Base-by-base conservation (phyloP, 371 early-diverging fungal species). In the Mortierella sp. region DNA sequence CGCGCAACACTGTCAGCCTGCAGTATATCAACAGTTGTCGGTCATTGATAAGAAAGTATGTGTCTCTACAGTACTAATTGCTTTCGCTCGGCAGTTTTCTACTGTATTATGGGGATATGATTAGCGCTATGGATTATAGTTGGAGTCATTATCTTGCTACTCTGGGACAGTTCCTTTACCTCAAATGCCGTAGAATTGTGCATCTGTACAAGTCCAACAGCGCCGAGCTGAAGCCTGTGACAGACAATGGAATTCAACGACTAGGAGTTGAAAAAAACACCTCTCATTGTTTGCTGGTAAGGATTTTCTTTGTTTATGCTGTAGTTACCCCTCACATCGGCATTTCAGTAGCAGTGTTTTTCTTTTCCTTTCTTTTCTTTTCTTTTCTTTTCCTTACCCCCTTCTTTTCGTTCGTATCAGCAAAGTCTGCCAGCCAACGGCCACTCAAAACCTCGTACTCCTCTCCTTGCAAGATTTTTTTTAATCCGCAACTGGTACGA, bases 1-100 rank as follows among this genome's bases (percentile, higher is more conserved):
- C 76, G 4, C 70, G 69, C 17, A 63, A 69, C 44, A 76, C 76
- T 2, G 76, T 60, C 17, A 65, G 70, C 8, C 50, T 76, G 3
- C 76, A 64, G 51, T 64, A 76, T 6, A 76, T 76, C 46, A 69
- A 69, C 58, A 69, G 44, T 69, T 76, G 34, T 76, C 76, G 2
- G 41, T 58, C 27, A 69, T 76, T 41, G 70, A 70, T 73, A 52
- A 55, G 65, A 39, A 39, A 11, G n/a, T n/a, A n/a, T n/a, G n/a
- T n/a, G n/a, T n/a, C n/a, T n/a, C n/a, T n/a, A n/a, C n/a, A n/a
- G n/a, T n/a, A n/a, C n/a, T 19, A 15, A 9, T n/a, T 44, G 15
- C 23, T 39, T 6, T 17, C 7, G 4, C 9, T 43, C 32, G 0
- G 5, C 11, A n/a, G n/a, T n/a, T n/a, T n/a, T n/a, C n/a, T n/a